Evolutionary conservation across 2,329 filamentous ascomycete genomes (phyloP), one percentile per base, ranked within the genome.

Genomic region (Phoma sp.): DNA sequence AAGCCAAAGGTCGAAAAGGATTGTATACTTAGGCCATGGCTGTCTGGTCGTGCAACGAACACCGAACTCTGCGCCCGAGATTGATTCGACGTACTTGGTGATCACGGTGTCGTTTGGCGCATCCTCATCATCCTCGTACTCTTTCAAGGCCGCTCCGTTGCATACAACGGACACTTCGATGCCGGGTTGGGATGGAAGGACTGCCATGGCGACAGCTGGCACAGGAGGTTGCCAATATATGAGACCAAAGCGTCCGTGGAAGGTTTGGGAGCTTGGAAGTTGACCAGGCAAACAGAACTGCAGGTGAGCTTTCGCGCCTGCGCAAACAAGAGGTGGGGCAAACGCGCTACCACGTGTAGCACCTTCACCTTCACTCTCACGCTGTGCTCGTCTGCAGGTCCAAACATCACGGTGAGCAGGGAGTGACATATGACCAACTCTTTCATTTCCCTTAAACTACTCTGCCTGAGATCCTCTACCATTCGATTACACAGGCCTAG

Each of bases 31-130:
- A 1, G 50, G 43, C 24, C 49, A 53, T 6, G 38, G 43, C n/a
- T 22, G 9, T 19, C 51, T 58, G 4, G 47, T 3, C 1, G 29
- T 46, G 7, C 43, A 57, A 6, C 64, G 40, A 6, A 43, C 44
- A 8, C 35, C 47, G 39, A 77, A 73, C 2, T 65, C 44, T 1
- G 63, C 59, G 6, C 61, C 69, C 1, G 70, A 67, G 3, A 35
- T 35, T 0, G 68, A 66, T 41, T 75, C 69, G 15, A 77, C 60
- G 40, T 75, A 76, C 22, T 69, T 76, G 0, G 62, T 68, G 2
- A 65, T 45, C 0, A 53, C 1, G 19, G 8, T 3, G 4, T 39
- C 32, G 2, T 49, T 31, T 13, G 29, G 29, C 10, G 29, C 25
- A 1, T 63, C 55, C 1, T 73, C 65, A 4, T 68, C 57, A 21